A percentile compares a stretch with the other conserved stretches of the same genome.
Evolutionary conservation across 805 yeast species (phyloP).

Genomic region (Starmera amethionina): DNA sequence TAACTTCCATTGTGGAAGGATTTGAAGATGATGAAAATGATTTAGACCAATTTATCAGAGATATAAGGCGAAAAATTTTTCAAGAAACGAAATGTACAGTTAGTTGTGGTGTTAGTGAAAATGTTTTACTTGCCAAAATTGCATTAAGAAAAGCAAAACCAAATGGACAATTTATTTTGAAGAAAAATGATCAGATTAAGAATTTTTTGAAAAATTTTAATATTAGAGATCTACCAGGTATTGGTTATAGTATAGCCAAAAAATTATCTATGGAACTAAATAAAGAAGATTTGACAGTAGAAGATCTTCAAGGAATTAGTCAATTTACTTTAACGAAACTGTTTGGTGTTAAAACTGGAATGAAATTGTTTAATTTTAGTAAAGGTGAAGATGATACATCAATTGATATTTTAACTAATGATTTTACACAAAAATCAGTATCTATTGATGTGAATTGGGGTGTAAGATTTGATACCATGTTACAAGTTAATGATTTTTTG

Average conservation of each 20-base stretch:
- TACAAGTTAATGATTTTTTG: conserved; percentile 59
- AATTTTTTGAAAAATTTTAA: conserved; percentile 17
- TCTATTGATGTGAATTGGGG: conserved; percentile 93
- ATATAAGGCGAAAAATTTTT: conserved; percentile 28
- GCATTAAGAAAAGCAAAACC: conserved; percentile 76
- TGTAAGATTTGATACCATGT: conserved; percentile 53
- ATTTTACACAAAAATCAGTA: conserved; percentile 57
- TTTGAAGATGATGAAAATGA: conserved; percentile 14
- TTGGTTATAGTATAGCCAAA: conserved; percentile 41
- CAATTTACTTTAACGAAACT: conserved; percentile 28
- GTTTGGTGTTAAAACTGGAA: conserved; percentile 67
- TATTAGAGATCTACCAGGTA: conserved; percentile 47
- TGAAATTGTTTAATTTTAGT: conserved; percentile 46
- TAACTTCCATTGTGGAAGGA: conserved; percentile 25
- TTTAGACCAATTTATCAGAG: conserved; percentile 18
- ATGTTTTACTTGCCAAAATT: conserved; percentile 69
- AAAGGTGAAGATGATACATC: conserved; percentile 61
- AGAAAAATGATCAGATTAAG: conserved; percentile 25
- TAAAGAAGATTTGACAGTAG: conserved; percentile 9
- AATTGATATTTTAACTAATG: conserved; percentile 40
- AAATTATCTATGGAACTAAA: conserved; percentile 26
- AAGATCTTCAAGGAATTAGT: conserved; percentile 28
- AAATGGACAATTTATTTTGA: conserved; percentile 41
- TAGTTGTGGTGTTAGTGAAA: conserved; percentile 70
- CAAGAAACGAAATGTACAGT: conserved; percentile 49